Evolutionary conservation across 2,329 filamentous ascomycete genomes (phyloP), one percentile per base, ranked within the genome.

Genomic region (Venturia pyrina): DNA sequence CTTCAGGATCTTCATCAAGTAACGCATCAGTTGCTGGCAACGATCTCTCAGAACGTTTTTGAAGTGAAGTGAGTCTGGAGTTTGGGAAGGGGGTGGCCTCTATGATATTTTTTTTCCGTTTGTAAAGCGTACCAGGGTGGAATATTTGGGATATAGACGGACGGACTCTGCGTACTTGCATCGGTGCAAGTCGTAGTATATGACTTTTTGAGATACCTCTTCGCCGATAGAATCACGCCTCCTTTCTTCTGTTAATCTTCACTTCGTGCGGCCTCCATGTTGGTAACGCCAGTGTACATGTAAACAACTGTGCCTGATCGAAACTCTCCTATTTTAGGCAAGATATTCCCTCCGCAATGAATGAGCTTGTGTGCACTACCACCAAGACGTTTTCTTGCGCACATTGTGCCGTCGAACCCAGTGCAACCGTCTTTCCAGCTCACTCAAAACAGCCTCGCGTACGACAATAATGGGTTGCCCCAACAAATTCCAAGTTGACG

Each of bases 1-100:
- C 84, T 62, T 93, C 90, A 68, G 89, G 90, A 65, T 87, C 87
- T 70, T 93, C 89, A 66, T 95, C 90, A 57, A 85, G 89, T 53
- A 86, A 84, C 59, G 91, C 88, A 73, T 96, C 91, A 70, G 80
- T 95, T 67, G 87, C 89, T 32, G 90, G 90, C 63, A 76, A 77
- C 68, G 76, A 78, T 65, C 72, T 78, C 50, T 68, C 70, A 64
- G 74, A 77, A 59, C 75, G 76, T 65, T 73, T 70, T 63, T 78
- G 67, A 63, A 48, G 64, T 13, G 7, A 15, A 3, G 11, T 21
- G 1, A n/a, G 34, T 17, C 17, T 44, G 37, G 40, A 37, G 28
- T 37, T n/a, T 21, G 19, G 53, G 53, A n/a, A 40, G 3, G 1
- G 32, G 53, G 15, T n/a, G 53, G 53, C 19, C 5, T 37, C 2